Evolutionary conservation across 202 grass and related monocot species (phyloP), one percentile per base, ranked within the genome.

Genomic region (Sporobolus alterniflorus): DNA sequence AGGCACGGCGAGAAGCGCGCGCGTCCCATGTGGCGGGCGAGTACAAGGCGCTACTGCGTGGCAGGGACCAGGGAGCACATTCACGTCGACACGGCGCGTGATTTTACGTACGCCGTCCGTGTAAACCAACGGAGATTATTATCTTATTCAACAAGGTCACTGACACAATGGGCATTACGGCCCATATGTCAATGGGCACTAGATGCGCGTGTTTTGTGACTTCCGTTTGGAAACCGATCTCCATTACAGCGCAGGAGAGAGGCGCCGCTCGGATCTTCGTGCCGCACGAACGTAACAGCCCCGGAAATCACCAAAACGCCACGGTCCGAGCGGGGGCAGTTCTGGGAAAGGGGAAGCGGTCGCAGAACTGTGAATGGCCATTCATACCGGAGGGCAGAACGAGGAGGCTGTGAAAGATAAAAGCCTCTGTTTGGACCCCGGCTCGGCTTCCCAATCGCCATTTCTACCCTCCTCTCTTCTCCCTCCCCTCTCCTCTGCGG

Each of bases 381-480:
- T 8, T 20, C 5, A 30, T 66, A 11, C 43, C 0, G 0, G 11
- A 71, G 86, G 86, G 76, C 5, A 87, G 1, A 52, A 71, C 16
- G 6, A 86, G 89, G 33, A 91, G 14, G 26, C 11, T 44, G 77
- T 30, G 51, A 91, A 59, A 80, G 88, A 94, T 91, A 87, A 84
- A n/a, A 91, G 81, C 92, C 72, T 85, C 81, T 69, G 87, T 89
- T 94, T 85, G 85, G 75, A 89, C 82, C 77, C 75, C 34, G 84
- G 64, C 72, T 84, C 70, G 88, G 87, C 84, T 86, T 68, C 89
- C 36, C 76, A 84, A 84, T 94, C 80, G 82, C 78, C 89, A 89
- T 95, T 89, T 81, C 90, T 92, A 69, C 83, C 63, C 68, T 88
- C 69, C 28, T 71, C 77, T 84, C 77, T 24, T 76, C 82, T 33